Evolutionary conservation across 78 protist genomes (phyloP).

Genomic region (Guillardia theta): DNA sequence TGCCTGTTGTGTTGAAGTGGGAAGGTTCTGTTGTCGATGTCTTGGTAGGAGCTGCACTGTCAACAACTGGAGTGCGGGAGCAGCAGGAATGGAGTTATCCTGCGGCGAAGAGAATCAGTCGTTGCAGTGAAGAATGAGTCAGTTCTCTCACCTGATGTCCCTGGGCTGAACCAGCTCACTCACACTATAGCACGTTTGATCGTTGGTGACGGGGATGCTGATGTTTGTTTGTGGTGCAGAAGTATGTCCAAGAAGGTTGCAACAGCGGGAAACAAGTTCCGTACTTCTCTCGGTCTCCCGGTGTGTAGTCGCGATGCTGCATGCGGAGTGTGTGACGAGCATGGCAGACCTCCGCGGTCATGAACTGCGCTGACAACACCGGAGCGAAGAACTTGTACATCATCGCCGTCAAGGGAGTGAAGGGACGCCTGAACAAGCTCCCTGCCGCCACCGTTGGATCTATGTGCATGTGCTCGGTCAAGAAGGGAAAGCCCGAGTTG

Average conservation of each 20-base stretch:
- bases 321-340: background rate
- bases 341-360: slow-evolving; percentile 76
- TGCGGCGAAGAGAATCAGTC: too few relatives aligned
- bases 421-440: slow-evolving; percentile 94
- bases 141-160: too few relatives aligned
- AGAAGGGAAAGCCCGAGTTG: slow-evolving; percentile 99
- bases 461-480: slow-evolving; percentile 95
- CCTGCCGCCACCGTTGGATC: slow-evolving; percentile 97
- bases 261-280: slow-evolving; percentile 76
- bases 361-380: slow-evolving; percentile 99
- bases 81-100: too few relatives aligned
- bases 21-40: too few relatives aligned
- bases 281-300: slow-evolving; percentile 86
- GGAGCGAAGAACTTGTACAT: slow-evolving; percentile 99
- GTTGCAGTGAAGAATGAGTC: too few relatives aligned
- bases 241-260: background rate
- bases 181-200: too few relatives aligned
- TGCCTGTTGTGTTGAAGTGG: too few relatives aligned
- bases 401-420: slow-evolving; percentile 92
- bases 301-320: slow-evolving; percentile 47
- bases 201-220: too few relatives aligned
- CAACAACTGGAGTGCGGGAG: too few relatives aligned
- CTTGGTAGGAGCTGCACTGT: too few relatives aligned
- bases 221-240: too few relatives aligned
- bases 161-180: too few relatives aligned